Conservation (phyloP, 2,329 filamentous ascomycete genomes). For the Drechmeria coniospora region DNA sequence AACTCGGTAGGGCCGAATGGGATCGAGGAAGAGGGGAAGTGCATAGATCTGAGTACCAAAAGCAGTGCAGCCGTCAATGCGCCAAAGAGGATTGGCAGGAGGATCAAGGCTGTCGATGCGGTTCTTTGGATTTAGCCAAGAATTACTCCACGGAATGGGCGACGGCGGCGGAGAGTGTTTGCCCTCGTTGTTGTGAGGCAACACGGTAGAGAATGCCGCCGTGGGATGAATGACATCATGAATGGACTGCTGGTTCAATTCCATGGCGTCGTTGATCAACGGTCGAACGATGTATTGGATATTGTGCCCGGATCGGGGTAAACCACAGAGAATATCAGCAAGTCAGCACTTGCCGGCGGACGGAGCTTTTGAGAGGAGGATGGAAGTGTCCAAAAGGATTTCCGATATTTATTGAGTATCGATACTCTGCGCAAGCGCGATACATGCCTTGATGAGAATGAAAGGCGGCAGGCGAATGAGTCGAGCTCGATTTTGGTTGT, state of each 20-base stretch:
- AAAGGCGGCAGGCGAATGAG: too few species aligned
- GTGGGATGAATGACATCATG: constrained; percentile 43
- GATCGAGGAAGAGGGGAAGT: constrained; percentile 33
- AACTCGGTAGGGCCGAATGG: constrained; percentile 34
- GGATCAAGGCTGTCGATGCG: constrained; percentile 39
- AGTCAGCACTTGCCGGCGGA: too few species aligned
- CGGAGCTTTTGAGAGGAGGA: too few species aligned
- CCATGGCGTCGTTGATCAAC: constrained; percentile 29
- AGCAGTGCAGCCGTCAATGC: constrained; percentile 41
- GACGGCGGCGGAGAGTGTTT: not conserved
- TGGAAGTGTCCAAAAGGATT: too few species aligned
- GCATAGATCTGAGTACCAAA: constrained; percentile 43
- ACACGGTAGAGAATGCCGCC: constrained; percentile 29
- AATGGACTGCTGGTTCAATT: constrained; percentile 35
- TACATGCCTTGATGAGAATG: too few species aligned
- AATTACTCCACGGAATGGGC: constrained; percentile 25
- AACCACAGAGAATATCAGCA: too few species aligned
- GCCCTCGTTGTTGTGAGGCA: constrained; percentile 1
- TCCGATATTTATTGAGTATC: too few species aligned
- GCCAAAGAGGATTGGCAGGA: constrained; percentile 32
- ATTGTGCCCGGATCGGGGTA: too few species aligned
- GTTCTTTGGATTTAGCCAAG: constrained; percentile 43
- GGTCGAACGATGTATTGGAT: too few species aligned
- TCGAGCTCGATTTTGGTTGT: too few species aligned
- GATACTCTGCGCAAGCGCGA: too few species aligned